phyloP scores from a whole-genome alignment of 2,329 filamentous ascomycete species.

The Colletotrichum liriopes region DNA sequence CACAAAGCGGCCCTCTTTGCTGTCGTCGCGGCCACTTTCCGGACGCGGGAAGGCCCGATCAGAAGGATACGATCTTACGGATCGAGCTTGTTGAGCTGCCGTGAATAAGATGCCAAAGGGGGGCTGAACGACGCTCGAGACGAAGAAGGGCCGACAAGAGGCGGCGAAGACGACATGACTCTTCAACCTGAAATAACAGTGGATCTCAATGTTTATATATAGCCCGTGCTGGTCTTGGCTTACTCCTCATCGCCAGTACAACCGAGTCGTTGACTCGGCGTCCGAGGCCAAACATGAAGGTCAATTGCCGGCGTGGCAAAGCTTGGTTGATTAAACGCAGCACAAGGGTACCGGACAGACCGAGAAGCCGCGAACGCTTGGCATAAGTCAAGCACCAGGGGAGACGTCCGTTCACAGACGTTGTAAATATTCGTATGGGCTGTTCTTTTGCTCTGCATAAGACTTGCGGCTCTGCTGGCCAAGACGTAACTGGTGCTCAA shows the following conservation, averaged over 20 bases:
- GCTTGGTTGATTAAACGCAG: not conserved
- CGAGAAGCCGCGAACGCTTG: not conserved
- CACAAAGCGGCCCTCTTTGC: not conserved
- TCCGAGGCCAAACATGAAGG: not conserved
- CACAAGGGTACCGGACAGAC: no score
- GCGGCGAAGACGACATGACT: not conserved
- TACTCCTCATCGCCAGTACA: not conserved
- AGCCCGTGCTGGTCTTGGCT: not conserved
- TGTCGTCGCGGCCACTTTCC: not conserved
- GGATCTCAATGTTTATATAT: constrained; percentile 2
- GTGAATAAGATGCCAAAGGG: no score
- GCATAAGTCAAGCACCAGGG: no score
- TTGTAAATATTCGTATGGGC: not conserved
- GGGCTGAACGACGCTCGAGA: not conserved
- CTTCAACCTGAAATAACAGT: not conserved
- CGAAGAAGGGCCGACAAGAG: not conserved
- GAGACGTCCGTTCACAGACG: no score
- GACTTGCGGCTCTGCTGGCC: not conserved
- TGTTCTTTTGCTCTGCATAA: not conserved
- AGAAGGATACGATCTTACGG: not conserved
- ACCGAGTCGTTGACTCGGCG: not conserved
- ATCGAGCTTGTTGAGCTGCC: not conserved
- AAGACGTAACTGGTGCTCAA: not conserved
- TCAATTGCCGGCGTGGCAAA: not conserved
- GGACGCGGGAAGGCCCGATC: not conserved